These are phyloP conservation scores for Exophiala calicioides DNA, from an alignment of 2,329 filamentous ascomycete species.

Conservation along the genomic window DNA sequence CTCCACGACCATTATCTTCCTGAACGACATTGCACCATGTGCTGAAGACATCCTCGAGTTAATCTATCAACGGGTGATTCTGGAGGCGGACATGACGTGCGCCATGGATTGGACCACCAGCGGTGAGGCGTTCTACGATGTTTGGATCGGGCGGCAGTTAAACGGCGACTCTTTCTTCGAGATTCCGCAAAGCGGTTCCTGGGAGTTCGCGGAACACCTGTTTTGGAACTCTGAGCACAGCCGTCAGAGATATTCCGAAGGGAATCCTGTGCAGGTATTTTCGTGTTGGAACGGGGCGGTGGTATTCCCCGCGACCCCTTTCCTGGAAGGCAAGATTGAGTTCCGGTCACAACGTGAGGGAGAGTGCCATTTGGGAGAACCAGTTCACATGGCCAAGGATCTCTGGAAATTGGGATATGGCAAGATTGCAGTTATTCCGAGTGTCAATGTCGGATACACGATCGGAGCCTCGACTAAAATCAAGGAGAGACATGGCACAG, in stretches of 20 bases:
- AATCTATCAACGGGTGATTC: conserved; percentile 48
- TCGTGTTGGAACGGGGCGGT: conserved; percentile 63
- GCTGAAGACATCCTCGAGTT: conserved; percentile 60
- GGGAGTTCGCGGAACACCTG: conserved; percentile 52
- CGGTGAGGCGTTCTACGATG: conserved; percentile 58
- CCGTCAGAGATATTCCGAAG: conserved; percentile 36
- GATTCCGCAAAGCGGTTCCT: conserved; percentile 53
- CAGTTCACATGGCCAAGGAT: conserved; percentile 59
- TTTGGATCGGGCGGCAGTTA: conserved; percentile 57
- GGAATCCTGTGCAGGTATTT: conserved; percentile 60
- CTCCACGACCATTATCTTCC: conserved; percentile 52
- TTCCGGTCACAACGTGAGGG: conserved; percentile 46
- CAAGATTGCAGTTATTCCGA: conserved; percentile 59
- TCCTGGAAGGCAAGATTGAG: conserved; percentile 46
- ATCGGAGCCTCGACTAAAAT: conserved; percentile 48
- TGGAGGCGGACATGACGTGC: conserved; percentile 58
- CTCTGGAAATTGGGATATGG: conserved; percentile 54
- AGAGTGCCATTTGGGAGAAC: conserved; percentile 59
- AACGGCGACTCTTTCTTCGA: conserved; percentile 59
- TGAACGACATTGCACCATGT: conserved; percentile 58
- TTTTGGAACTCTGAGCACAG: conserved; percentile 54
- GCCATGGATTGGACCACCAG: conserved; percentile 59
- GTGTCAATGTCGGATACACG: conserved; percentile 58
- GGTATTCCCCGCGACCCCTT: conserved; percentile 50
- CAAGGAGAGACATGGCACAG: conserved; percentile 55